Percentiles rank a stretch among this genome's conserved stretches.
These are phyloP conservation scores for Lyophyllum decastes DNA, from an alignment of 768 basidiomycete genomes.

Conservation along the genomic window DNA sequence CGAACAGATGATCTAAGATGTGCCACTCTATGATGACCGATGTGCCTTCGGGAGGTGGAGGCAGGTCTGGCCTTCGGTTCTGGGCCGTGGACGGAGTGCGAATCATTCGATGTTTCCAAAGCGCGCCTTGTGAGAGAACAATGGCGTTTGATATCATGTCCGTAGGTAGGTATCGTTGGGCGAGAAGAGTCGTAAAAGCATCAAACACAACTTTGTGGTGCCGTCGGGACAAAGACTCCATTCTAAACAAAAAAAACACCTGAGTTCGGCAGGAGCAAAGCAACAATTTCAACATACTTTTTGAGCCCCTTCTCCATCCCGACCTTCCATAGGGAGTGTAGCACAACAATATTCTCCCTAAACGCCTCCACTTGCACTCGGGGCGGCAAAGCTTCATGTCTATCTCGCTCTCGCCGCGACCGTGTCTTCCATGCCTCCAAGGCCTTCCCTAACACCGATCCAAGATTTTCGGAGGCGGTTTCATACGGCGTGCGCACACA, in stretches of 20 bases:
- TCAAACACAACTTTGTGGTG: slow-evolving; percentile 50
- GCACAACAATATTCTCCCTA: slow-evolving; percentile 71
- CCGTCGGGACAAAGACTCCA: slow-evolving; percentile 47
- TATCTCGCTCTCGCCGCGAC: slow-evolving; percentile 39
- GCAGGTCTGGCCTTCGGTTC: slow-evolving; percentile 23
- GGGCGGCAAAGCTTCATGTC: slow-evolving; percentile 39
- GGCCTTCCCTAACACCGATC: slow-evolving; percentile 66
- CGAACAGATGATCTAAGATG: slow-evolving; percentile 68
- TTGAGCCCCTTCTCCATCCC: slow-evolving; percentile 53
- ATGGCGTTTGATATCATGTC: slow-evolving; percentile 78
- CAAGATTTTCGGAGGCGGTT: slow-evolving; percentile 84
- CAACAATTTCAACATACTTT: slow-evolving; percentile 46
- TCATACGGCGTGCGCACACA: slow-evolving; percentile 87
- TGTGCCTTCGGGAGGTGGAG: slow-evolving; percentile 30
- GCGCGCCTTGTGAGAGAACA: slow-evolving; percentile 74
- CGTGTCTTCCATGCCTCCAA: slow-evolving; percentile 59
- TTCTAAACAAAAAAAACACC: slow-evolving; percentile 38
- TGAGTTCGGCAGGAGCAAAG: too few species aligned
- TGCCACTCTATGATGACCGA: slow-evolving; percentile 56
- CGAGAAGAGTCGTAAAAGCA: slow-evolving; percentile 62
- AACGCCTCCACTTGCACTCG: slow-evolving; percentile 60
- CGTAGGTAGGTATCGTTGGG: slow-evolving; percentile 68
- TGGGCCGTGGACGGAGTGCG: slow-evolving; percentile 43
- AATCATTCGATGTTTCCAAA: slow-evolving; percentile 84
- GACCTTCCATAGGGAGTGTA: slow-evolving; percentile 76